A percentile compares a stretch with the other conserved stretches of the same genome.
Conservation (phyloP, 306 rosid species). For the Macrotyloma uniflorum region DNA sequence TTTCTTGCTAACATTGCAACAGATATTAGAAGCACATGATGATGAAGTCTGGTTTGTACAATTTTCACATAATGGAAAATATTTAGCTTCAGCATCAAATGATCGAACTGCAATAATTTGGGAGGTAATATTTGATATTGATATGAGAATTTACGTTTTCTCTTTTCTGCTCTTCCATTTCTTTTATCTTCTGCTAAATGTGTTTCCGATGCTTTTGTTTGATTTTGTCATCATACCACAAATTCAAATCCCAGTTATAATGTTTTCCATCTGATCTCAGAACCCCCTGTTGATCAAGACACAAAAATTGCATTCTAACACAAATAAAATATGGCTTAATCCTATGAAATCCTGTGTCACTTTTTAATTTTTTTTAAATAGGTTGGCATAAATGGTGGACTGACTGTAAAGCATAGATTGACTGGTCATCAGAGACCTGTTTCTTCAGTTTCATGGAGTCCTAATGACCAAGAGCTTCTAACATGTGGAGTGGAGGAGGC, state of each 20-base stretch:
- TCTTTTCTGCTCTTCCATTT: not conserved
- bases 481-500: slow-evolving; percentile 95
- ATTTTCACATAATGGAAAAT: slow-evolving; percentile 89
- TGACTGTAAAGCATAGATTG: slow-evolving; percentile 75
- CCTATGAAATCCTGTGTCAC: not conserved
- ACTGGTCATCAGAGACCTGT: slow-evolving; percentile 84
- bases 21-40: slow-evolving; percentile 80
- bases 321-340: not conserved
- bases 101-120: slow-evolving; percentile 87
- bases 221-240: slow-evolving; percentile 21
- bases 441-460: slow-evolving; percentile 91
- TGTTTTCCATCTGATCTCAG: slow-evolving; percentile 13
- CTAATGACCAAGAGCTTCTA: slow-evolving; percentile 80
- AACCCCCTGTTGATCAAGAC: not conserved
- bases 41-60: slow-evolving; percentile 95
- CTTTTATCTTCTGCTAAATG: not conserved
- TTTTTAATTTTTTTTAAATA: slow-evolving; percentile 36
- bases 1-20: slow-evolving; percentile 26
- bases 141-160: slow-evolving; percentile 19
- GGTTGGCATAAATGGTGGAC: slow-evolving; percentile 65
- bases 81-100: slow-evolving; percentile 92
- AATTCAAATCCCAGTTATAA: not conserved
- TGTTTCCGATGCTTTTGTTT: slow-evolving; percentile 18
- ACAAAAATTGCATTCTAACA: slow-evolving; percentile 22
- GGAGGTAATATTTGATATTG: slow-evolving; percentile 70